Evolutionary conservation across 2,329 filamentous ascomycete genomes (phyloP), one percentile per base, ranked within the genome.

Genomic region (Claviceps africana): DNA sequence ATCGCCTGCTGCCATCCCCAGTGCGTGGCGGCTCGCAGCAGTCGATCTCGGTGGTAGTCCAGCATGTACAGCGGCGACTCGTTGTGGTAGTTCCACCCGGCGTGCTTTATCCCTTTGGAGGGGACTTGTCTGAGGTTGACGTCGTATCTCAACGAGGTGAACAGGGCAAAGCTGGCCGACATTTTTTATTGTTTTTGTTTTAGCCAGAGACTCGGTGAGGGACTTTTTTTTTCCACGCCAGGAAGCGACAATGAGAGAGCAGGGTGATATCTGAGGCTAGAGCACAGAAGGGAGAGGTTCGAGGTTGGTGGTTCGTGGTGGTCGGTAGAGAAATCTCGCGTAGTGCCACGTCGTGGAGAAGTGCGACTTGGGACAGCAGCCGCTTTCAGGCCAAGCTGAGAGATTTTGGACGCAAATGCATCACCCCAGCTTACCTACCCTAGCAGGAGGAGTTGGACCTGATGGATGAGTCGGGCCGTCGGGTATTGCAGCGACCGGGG

Each of bases 11-110:
- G 58, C 79, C 79, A 84, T 6, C 66, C 61, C 70, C 78, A 85
- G 57, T 82, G 63, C 5, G 60, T 64, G 5, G 80, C 79, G 15
- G 79, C 81, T 53, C 71, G 76, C n/a, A 88, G 72, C 63, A 95
- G 77, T 51, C 89, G 83, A 63, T 90, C 85, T 46, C 81, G 79
- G 65, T 95, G 89, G 58, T 83, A 83, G 53, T 81, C 74, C 17
- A 93, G 76, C 75, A 94, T 88, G 66, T 94, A 94, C 59, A 88
- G 82, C 0, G 83, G 78, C 9, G 81, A 86, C 7, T 70, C 62
- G 28, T 71, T 67, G 28, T 61, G 57, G 58, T 70, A 72, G 60
- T 81, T 82, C 69, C 74, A 83, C 19, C 72, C 77, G 42, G 71
- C 65, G 55, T 73, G 61, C 33, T 60, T 54, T 33, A 71, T 62